phyloP scores from a whole-genome alignment of 352 stramenopile genomes.

The Pythium rishiriense region DNA sequence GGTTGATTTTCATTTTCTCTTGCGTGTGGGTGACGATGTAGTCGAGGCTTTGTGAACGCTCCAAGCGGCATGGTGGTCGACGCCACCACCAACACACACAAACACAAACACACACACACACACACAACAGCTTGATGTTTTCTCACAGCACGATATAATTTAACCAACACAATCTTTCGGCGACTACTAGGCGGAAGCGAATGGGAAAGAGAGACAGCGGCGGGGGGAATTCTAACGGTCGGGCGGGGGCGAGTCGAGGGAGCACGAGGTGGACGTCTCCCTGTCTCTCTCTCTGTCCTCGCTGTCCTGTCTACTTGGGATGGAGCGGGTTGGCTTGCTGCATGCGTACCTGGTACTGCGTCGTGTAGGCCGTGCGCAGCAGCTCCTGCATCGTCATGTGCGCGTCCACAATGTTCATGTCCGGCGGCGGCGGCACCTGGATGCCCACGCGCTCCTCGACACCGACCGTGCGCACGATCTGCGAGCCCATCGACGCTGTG shows the following conservation, averaged over 20 bases:
- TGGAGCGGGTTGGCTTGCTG: constrained; percentile 52
- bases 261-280: not conserved
- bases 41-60: too few relatives aligned
- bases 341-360: constrained; percentile 81
- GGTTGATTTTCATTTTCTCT: not conserved
- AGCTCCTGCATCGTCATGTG: constrained; percentile 84
- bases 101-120: too few relatives aligned
- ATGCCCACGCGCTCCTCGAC: constrained; percentile 27
- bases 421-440: constrained; percentile 41
- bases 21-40: not conserved
- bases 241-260: not conserved
- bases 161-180: constrained; percentile 18
- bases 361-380: constrained; percentile 80
- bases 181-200: not conserved
- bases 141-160: constrained; percentile 26
- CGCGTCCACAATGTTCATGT: constrained; percentile 67
- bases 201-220: not conserved
- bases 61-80: too few relatives aligned
- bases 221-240: constrained; percentile 4
- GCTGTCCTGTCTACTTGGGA: constrained; percentile 22
- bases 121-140: too few relatives aligned
- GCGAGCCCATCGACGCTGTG: constrained; percentile 41
- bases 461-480: constrained; percentile 12
- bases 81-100: too few relatives aligned
- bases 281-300: not conserved